These are phyloP conservation scores for Williopsis jadinii DNA, from an alignment of 1,139 yeast species.

Conservation along the genomic window DNA sequence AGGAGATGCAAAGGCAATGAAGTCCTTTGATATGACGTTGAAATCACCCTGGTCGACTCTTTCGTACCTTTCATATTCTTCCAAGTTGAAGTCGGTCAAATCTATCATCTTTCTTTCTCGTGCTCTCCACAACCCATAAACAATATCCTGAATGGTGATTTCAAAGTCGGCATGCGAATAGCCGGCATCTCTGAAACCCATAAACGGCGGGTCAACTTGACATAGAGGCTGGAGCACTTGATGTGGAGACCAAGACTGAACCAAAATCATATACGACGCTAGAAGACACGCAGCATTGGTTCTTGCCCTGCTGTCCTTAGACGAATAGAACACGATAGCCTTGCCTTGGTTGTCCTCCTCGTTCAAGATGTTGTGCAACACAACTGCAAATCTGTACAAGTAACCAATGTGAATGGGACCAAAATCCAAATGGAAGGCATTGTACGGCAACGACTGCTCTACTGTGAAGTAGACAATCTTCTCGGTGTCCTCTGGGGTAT, in stretches of 20 bases:
- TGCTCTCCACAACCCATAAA: slow-evolving; percentile 98
- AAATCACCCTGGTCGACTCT: slow-evolving; percentile 97
- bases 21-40: slow-evolving; percentile 84
- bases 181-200: slow-evolving; percentile 95
- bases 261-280: slow-evolving; percentile 90
- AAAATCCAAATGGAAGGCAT: slow-evolving; percentile 89
- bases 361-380: slow-evolving; percentile 82
- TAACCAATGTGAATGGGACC: slow-evolving; percentile 95
- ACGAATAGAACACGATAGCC: slow-evolving; percentile 85
- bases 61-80: slow-evolving; percentile 90
- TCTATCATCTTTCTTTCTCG: slow-evolving; percentile 88
- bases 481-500: slow-evolving; percentile 67
- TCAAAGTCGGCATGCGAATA: slow-evolving; percentile 93
- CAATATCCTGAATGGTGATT: slow-evolving; percentile 87
- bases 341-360: slow-evolving; percentile 79
- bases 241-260: slow-evolving; percentile 98
- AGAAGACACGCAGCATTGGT: slow-evolving; percentile 92
- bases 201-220: slow-evolving; percentile 89
- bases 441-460: slow-evolving; percentile 87
- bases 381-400: slow-evolving; percentile 89
- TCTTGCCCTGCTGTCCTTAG: slow-evolving; percentile 72
- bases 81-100: slow-evolving; percentile 80
- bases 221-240: slow-evolving; percentile 92
- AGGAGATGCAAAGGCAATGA: slow-evolving; percentile 97
- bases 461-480: slow-evolving; percentile 83